A percentile compares a stretch with the other conserved stretches of the same genome.
phyloP scores from a whole-genome alignment of 1,284 basidiomycete genomes.

The Austropuccinia psidii region DNA sequence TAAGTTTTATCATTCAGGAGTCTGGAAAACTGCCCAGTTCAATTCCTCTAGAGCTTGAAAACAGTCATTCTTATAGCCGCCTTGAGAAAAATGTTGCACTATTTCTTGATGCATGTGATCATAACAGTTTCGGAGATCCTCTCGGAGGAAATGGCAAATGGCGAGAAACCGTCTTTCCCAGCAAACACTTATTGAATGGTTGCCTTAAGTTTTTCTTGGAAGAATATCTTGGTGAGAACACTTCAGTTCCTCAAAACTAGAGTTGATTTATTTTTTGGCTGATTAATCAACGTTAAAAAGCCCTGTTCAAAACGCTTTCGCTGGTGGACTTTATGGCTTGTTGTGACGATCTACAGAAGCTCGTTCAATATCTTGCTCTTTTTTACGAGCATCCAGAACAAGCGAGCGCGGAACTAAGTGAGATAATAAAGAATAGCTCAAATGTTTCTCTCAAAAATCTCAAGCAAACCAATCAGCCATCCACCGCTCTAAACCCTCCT shows the following conservation, averaged over 20 bases:
- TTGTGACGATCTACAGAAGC: slow-evolving; percentile 21
- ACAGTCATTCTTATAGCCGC: neutral
- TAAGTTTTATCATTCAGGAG: slow-evolving; percentile 17
- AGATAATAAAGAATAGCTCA: slow-evolving; percentile 4
- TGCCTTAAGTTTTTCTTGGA: slow-evolving; percentile 33
- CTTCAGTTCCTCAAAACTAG: no score
- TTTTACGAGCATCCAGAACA: slow-evolving; percentile 26
- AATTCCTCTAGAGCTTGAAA: slow-evolving; percentile 10
- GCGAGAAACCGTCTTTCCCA: slow-evolving; percentile 10
- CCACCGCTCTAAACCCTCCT: neutral
- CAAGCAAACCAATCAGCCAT: neutral
- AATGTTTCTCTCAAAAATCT: neutral
- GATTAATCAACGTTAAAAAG: neutral
- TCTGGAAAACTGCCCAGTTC: neutral
- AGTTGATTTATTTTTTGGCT: no score
- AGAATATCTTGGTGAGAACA: slow-evolving; percentile 32
- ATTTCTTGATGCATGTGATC: slow-evolving; percentile 33
- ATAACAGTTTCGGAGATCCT: neutral
- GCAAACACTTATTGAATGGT: slow-evolving; percentile 7
- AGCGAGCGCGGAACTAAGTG: neutral
- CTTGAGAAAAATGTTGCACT: slow-evolving; percentile 23
- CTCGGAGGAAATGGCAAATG: slow-evolving; percentile 4
- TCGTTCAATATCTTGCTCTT: slow-evolving; percentile 6
- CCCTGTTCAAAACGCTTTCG: neutral
- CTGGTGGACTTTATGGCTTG: neutral